Evolutionary conservation across 495 filamentous ascomycete species (phyloP).

Genomic region (Terfezia claveryi): DNA sequence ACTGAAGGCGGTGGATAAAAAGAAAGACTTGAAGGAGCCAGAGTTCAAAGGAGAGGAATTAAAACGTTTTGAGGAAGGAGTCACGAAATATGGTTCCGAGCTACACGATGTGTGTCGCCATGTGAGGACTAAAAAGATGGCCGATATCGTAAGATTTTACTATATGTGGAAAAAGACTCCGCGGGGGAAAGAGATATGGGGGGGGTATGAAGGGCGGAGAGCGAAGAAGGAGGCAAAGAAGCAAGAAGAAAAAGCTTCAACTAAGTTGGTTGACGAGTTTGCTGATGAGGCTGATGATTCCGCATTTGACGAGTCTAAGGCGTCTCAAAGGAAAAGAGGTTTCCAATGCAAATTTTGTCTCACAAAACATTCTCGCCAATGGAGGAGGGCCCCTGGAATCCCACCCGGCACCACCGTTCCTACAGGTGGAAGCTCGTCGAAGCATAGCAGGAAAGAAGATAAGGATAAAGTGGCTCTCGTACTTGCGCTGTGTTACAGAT

Average conservation of each 20-base stretch:
- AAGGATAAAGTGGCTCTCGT: slow-evolving; percentile 48
- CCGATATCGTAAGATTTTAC: slow-evolving; percentile 72
- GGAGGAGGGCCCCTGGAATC: slow-evolving; percentile 68
- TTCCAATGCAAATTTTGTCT: slow-evolving; percentile 93
- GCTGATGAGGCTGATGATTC: slow-evolving; percentile 89
- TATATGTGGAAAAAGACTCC: slow-evolving; percentile 97
- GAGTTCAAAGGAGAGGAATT: slow-evolving; percentile 54
- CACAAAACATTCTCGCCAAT: slow-evolving; percentile 60
- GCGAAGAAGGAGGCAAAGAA: slow-evolving; percentile 61
- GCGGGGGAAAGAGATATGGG: slow-evolving; percentile 70
- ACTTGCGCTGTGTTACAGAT: slow-evolving; percentile 70
- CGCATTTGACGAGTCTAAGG: slow-evolving; percentile 84
- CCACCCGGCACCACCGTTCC: slow-evolving; percentile 46
- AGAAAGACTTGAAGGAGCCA: slow-evolving; percentile 66
- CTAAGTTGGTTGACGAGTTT: slow-evolving; percentile 71
- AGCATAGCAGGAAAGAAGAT: slow-evolving; percentile 37
- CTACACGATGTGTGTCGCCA: slow-evolving; percentile 62
- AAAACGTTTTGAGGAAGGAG: slow-evolving; percentile 80
- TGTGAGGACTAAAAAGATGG: slow-evolving; percentile 56
- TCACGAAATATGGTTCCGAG: slow-evolving; percentile 80
- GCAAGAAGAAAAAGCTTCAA: slow-evolving; percentile 38
- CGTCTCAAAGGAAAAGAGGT: slow-evolving; percentile 45
- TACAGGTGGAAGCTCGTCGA: slow-evolving; percentile 39
- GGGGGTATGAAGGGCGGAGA: slow-evolving; percentile 60
- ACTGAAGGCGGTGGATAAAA: slow-evolving; percentile 41